Base-by-base conservation (phyloP, 768 basidiomycete species). In the Podaxis sp. region DNA sequence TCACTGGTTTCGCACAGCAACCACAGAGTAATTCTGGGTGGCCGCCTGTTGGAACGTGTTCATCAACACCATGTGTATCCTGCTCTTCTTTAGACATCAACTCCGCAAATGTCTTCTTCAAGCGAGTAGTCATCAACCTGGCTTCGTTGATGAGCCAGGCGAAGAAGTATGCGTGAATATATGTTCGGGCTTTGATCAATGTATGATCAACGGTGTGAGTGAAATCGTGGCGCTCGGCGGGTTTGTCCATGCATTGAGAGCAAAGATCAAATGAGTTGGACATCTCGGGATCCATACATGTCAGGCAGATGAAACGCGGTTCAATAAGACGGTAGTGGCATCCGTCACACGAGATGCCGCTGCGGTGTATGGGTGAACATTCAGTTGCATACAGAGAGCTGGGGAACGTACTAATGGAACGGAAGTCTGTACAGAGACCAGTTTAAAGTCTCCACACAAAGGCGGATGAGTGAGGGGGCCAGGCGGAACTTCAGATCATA, bases 361-460 rank as follows among this genome's bases (percentile, higher is more conserved):
- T 74, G 48, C 19, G 13, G 13, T 22, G 17, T 1, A 54, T 11
- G 3, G 2, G 9, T 64, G 2, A 57, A 46, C 1, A 15, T 19
- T 19, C 4, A 19, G n/a, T 42, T 2, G 4, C 15, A 46, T 24
- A 48, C n/a, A n/a, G 19, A n/a, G 26, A 13, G 5, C 9, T 17
- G 33, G 8, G 5, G 13, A 49, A 69, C 76, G 40, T 66, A 76
- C 76, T 74, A 74, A 64, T 75, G 75, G 70, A 72, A 75, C 17
- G 74, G 73, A 6, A 76, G 66, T 57, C 75, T 73, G 39, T 73
- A 74, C n/a, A 76, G 74, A 62, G 75, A 73, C 52, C 75, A 75
- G 22, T 69, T 68, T 24, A 72, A 70, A 15, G 75, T 59, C 0
- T 73, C 73, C 52, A 75, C 72, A 60, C 75, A 76, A 53, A 76